phyloP scores from a whole-genome alignment of 208 protist species.

The Porcisia hertigi region DNA sequence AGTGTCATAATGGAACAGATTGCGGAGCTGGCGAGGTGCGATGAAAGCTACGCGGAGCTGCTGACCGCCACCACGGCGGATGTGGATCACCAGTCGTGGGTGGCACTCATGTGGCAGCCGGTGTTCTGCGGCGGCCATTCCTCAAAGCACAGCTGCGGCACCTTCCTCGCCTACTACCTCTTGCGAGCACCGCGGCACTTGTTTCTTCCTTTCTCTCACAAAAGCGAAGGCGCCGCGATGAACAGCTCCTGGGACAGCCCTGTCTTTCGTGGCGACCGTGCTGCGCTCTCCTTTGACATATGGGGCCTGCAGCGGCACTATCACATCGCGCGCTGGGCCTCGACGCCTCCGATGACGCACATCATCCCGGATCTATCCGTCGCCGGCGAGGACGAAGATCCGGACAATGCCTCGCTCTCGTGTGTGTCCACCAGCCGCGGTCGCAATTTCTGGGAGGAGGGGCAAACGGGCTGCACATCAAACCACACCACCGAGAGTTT shows the following conservation, averaged over 20 bases:
- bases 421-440: conserved; percentile 24
- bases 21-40: conserved; percentile 56
- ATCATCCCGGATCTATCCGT: conserved; percentile 14
- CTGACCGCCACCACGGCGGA: conserved; percentile 71
- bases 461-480: conserved; percentile 24
- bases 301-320: conserved; percentile 59
- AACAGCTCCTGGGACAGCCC: conserved; percentile 72
- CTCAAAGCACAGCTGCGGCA: conserved; percentile 81
- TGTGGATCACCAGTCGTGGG: conserved; percentile 83
- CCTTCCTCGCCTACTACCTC: conserved; percentile 86
- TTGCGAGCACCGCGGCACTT: conserved; percentile 73
- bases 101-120: conserved; percentile 87
- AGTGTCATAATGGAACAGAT: conserved; percentile 76
- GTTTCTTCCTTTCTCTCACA: conserved; percentile 44
- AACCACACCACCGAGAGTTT: conserved; percentile 23
- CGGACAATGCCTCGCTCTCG: conserved; percentile 20
- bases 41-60: conserved; percentile 62
- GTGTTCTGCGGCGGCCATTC: conserved; percentile 80
- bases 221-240: conserved; percentile 55
- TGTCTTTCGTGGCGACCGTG: conserved; percentile 68
- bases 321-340: conserved; percentile 39
- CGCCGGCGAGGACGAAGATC: conserved; percentile 19
- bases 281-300: conserved; percentile 66
- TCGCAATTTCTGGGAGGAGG: conserved; percentile 32
- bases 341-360: conserved; percentile 26